phyloP scores from a whole-genome alignment of 768 basidiomycete genomes.

The Xerocomus spinulosus region DNA sequence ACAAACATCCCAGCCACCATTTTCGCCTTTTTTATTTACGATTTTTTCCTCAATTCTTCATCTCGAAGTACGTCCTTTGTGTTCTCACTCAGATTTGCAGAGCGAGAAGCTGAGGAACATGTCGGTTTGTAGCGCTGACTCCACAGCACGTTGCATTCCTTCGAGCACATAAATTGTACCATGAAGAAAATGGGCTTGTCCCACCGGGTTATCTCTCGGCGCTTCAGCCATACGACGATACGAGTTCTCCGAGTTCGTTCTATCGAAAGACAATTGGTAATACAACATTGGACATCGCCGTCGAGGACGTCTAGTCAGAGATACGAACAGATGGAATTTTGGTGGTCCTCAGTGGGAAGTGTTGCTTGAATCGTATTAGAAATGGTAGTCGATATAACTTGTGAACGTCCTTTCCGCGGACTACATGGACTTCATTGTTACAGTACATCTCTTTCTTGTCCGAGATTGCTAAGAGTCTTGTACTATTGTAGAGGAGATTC shows the following conservation, averaged over 20 bases:
- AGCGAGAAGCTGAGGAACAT: slow-evolving; percentile 8
- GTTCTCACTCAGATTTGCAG: slow-evolving; percentile 1
- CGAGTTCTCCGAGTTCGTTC: slow-evolving; percentile 7
- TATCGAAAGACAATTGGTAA: slow-evolving; percentile 8
- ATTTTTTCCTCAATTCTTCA: slow-evolving; percentile 54
- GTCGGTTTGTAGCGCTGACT: slow-evolving; percentile 18
- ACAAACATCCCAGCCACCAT: slow-evolving; percentile 64
- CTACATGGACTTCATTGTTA: slow-evolving; percentile 2
- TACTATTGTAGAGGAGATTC: too few species aligned
- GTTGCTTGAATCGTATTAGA: slow-evolving; percentile 4
- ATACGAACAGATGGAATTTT: neutral
- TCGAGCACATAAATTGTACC: slow-evolving; percentile 19
- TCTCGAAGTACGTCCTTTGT: slow-evolving; percentile 44
- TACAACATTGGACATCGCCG: neutral
- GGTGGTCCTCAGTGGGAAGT: neutral
- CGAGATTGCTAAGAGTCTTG: too few species aligned
- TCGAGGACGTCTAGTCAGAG: slow-evolving; percentile 14
- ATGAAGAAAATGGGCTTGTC: slow-evolving; percentile 23
- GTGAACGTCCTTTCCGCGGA: neutral
- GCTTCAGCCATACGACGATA: slow-evolving; percentile 7
- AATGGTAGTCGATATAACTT: neutral
- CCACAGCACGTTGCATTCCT: slow-evolving; percentile 21
- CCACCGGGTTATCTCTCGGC: slow-evolving; percentile 18
- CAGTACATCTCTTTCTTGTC: slow-evolving; percentile 14
- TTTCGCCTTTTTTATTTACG: slow-evolving; percentile 50